Evolutionary conservation across 2,329 filamentous ascomycete species (phyloP), one percentile per base, ranked within the genome.

Genomic region (Ophiostoma pallidulum): DNA sequence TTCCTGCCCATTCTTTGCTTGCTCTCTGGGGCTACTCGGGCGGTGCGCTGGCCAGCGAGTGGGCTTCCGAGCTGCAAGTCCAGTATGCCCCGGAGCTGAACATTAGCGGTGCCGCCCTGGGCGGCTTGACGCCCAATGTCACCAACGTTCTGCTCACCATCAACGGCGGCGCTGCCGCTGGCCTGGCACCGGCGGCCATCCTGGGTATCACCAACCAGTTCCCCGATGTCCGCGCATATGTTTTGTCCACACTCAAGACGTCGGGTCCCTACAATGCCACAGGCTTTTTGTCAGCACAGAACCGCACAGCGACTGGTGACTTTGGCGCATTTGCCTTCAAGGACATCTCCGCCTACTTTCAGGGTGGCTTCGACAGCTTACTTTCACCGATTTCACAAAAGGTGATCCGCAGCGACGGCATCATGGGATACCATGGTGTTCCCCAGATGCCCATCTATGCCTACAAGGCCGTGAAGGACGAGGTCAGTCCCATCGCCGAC

Each of bases 1-100:
- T 71, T 45, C 53, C 56, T n/a, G 9, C 35, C 52, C 6, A 56
- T 60, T 13, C 60, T 67, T 0, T 60, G 53, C 4, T 58, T 36
- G 64, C 67, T 3, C 58, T 77, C 47, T 78, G 73, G 72, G 73
- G 73, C 5, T 76, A 75, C 56, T 73, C 69, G 5, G 73, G 73
- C 6, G 73, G 73, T n/a, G 64, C 66, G 12, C 52, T 75, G 32
- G 70, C 71, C 2, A 66, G 60, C n/a, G 70, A 68, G 43, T 74
- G 66, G 66, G 72, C 72, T 1, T 64, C 68, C n/a, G 69, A 74
- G 53, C 54, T 75, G 41, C 67, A 72, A 47, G 58, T 61, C 2
- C 58, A 59, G 19, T 75, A 75, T 53, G 73, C 72, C 0, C 68
- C 71, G 2, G 70, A 75, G 48, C 55, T 75, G 33, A 56, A 59